phyloP scores from a whole-genome alignment of 345 rosid species.

The Angophora floribunda region DNA sequence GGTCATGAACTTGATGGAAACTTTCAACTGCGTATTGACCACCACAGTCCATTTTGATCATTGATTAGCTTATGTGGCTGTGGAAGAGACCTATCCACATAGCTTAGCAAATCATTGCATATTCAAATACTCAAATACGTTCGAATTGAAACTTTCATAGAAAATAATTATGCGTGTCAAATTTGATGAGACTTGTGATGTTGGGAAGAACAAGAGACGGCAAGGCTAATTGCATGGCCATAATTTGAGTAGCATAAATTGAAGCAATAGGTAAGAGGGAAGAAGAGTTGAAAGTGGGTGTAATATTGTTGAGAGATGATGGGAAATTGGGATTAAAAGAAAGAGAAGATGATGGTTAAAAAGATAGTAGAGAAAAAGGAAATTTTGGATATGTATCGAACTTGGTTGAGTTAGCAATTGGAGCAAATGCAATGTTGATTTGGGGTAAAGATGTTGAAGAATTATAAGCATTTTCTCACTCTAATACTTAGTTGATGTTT shows the following conservation, averaged over 20 bases:
- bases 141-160: no score
- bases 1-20: neutral
- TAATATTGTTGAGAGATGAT: neutral
- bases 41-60: neutral
- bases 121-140: no score
- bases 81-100: neutral
- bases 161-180: neutral
- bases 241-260: neutral
- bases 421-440: neutral
- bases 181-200: neutral
- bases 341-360: neutral
- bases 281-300: neutral
- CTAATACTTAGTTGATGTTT: neutral
- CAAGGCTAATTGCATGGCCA: neutral
- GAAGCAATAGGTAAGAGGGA: neutral
- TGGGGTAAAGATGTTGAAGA: neutral
- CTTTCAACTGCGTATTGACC: neutral
- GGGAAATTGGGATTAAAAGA: neutral
- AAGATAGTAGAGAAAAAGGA: neutral
- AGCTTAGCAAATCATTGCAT: neutral
- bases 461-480: neutral
- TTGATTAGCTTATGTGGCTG: neutral
- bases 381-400: neutral
- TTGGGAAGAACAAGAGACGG: neutral
- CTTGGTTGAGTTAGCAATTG: neutral